phyloP scores from a whole-genome alignment of 495 filamentous ascomycete genomes.

The Penicillium dipodomyicola region DNA sequence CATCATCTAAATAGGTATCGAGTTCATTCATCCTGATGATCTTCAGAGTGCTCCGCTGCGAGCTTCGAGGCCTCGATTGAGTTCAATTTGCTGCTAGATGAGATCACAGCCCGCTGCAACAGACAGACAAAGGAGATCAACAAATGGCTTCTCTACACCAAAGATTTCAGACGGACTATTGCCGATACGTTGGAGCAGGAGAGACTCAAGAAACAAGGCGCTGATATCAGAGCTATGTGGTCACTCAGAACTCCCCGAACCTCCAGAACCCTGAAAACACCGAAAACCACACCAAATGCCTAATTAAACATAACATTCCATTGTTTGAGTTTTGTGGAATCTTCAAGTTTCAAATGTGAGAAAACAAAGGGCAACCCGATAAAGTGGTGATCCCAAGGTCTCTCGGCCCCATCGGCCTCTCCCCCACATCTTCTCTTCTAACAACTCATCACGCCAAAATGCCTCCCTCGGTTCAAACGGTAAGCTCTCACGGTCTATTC shows the following conservation, averaged over 20 bases:
- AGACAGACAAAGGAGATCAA: constrained; percentile 2
- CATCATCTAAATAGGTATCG: background rate
- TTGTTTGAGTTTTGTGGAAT: background rate
- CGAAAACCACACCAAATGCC: background rate
- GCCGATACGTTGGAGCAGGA: background rate
- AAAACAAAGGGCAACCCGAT: background rate
- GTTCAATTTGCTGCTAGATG: background rate
- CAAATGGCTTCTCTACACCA: constrained; percentile 1
- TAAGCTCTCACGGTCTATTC: constrained; percentile 17
- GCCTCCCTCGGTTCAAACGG: constrained; percentile 45
- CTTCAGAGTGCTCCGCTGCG: background rate
- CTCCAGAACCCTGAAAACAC: background rate
- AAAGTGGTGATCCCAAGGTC: background rate
- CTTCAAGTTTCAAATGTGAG: background rate
- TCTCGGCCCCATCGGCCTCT: constrained; percentile 14
- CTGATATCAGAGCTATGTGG: background rate
- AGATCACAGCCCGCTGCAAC: background rate
- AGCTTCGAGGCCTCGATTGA: background rate
- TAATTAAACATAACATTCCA: background rate
- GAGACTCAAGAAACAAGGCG: background rate
- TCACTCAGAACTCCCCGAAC: background rate
- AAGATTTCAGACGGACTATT: background rate
- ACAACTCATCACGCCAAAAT: constrained; percentile 27
- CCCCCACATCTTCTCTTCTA: constrained; percentile 17
- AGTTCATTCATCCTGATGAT: background rate